These are phyloP conservation scores for Fusarium chuoi DNA, from an alignment of 2,329 filamentous ascomycete species.

Conservation along the genomic window DNA sequence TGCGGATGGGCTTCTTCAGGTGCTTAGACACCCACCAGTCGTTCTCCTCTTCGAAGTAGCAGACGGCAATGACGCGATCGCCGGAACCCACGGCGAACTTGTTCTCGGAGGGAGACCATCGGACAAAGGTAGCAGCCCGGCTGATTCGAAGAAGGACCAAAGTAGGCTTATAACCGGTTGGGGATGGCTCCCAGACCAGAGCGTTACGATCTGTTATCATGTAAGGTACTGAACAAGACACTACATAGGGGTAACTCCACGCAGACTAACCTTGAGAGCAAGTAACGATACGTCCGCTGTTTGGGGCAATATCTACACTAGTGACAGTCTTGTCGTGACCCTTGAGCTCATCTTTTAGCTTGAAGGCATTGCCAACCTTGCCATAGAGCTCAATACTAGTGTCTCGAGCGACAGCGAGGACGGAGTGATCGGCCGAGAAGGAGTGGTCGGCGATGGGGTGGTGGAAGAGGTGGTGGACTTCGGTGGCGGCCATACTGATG, in stretches of 20 bases:
- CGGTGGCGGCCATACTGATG: constrained; percentile 78
- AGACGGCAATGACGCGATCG: constrained; percentile 93
- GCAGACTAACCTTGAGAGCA: constrained; percentile 84
- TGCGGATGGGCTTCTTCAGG: constrained; percentile 97
- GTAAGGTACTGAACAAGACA: constrained; percentile 10
- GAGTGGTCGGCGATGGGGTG: constrained; percentile 97
- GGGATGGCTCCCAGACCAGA: constrained; percentile 96
- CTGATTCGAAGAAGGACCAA: constrained; percentile 97
- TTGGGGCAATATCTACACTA: constrained; percentile 92
- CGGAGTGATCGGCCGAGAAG: constrained; percentile 91
- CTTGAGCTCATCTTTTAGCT: constrained; percentile 89
- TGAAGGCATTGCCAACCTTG: constrained; percentile 77
- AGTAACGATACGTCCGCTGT: constrained; percentile 92
- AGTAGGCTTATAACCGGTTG: constrained; percentile 93
- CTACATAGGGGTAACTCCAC: not conserved
- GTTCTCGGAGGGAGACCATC: constrained; percentile 95
- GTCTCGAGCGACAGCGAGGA: constrained; percentile 90
- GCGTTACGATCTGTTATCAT: constrained; percentile 83
- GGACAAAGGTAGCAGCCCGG: constrained; percentile 93
- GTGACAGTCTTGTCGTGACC: constrained; percentile 98
- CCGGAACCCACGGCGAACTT: constrained; percentile 98
- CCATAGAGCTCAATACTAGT: constrained; percentile 90
- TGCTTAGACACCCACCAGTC: constrained; percentile 99
- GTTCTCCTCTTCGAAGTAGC: constrained; percentile 99
- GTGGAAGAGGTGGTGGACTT: constrained; percentile 98